Base-by-base conservation (phyloP, 805 yeast species). In the Phaffomyces thermotolerans region DNA sequence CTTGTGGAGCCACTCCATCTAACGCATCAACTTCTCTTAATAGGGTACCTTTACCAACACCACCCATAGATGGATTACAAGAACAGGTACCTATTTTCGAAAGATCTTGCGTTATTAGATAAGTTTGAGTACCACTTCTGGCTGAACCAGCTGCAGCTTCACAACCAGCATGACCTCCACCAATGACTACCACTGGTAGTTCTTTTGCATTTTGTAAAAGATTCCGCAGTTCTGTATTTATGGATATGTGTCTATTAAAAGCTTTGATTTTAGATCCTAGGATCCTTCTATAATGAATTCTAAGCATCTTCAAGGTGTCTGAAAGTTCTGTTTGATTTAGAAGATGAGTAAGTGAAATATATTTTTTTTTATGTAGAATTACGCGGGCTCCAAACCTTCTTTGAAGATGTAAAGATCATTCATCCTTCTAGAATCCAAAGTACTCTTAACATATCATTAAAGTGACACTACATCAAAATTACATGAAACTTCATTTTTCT, bases 91-190 rank as follows among this genome's bases (percentile, higher is more conserved):
- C 99, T 13, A 93, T 80, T 57, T 87, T 85, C 25, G 69, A 59
- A 30, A 78, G 57, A 37, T 71, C 74, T 2, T 96, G 98, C 0
- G 99, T 90, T 2, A 93, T 70, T 24, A 93, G 67, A 2, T 81
- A 67, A 0, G 95, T 83, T 4, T 57, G 48, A 2, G 82, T 74
- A 0, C 97, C 97, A 1, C 85, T 59, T 49, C 99, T 71, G 1
- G 98, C 95, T 1, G 96, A 72, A 0, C 91, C 98, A 0, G 96
- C 73, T 3, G 96, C 93, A 0, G 99, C 99, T 63, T 93, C 99
- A 53, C 95, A 82, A 12, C 99, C 99, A 31, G 99, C 99, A 67
- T 93, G 99, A 0, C 99, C 99, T 12, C 95, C 99, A 5, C 99
- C 99, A 18, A 93, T 78, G 5, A 93, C 91, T 2, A 91, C 73